Conservation (phyloP, 2,329 filamentous ascomycete genomes). For the Neobulgaria alba region DNA sequence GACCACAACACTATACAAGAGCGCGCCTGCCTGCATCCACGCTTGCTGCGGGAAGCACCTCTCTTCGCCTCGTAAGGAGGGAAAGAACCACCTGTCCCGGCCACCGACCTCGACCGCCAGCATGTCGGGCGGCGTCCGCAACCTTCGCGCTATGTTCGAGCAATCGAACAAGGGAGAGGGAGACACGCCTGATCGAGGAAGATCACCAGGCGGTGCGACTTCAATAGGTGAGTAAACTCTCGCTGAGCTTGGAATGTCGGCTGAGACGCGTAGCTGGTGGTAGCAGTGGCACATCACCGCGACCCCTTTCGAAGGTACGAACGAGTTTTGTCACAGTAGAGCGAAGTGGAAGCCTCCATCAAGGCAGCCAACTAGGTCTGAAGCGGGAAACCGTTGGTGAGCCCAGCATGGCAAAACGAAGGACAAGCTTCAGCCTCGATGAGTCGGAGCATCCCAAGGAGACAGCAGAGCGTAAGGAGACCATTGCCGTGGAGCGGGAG, state of each 20-base stretch:
- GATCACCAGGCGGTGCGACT: conserved; percentile 49
- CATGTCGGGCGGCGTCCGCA: conserved; percentile 37
- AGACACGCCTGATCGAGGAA: conserved; percentile 48
- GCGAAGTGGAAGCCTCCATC: conserved; percentile 33
- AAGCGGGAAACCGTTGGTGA: conserved; percentile 30
- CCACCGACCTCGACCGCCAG: conserved; percentile 2
- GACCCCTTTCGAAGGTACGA: conserved; percentile 66
- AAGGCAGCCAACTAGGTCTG: conserved; percentile 34
- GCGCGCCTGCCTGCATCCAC: too few relatives aligned
- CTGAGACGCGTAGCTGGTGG: conserved; percentile 16
- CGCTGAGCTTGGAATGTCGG: conserved; percentile 7
- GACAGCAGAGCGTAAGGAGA: conserved; percentile 20
- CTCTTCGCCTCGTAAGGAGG: not conserved
- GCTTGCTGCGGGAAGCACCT: not conserved
- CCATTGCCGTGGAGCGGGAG: conserved; percentile 19
- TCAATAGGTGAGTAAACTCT: conserved; percentile 30
- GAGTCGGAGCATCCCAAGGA: conserved; percentile 19
- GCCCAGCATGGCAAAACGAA: conserved; percentile 21
- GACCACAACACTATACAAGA: too few relatives aligned
- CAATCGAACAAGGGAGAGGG: conserved; percentile 59
- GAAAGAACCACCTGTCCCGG: not conserved
- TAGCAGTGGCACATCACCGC: conserved; percentile 38
- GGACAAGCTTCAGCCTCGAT: conserved; percentile 25
- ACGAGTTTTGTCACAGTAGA: conserved; percentile 70
- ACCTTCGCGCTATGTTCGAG: conserved; percentile 75